phyloP scores from a whole-genome alignment of 2,329 filamentous ascomycete genomes.

The Fonsecaea nubica region DNA sequence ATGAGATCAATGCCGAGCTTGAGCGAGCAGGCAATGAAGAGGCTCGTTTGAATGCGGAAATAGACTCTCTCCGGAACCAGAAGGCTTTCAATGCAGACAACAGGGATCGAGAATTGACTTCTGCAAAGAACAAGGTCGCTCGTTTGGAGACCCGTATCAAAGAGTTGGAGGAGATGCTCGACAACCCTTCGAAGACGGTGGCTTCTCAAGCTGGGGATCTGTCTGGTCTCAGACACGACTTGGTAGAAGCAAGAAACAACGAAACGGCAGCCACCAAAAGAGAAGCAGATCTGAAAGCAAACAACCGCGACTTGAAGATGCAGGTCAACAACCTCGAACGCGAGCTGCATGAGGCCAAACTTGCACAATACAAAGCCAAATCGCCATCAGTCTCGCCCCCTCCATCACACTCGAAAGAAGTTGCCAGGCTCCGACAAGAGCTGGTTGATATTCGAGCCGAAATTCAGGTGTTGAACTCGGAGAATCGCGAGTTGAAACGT shows the following conservation, averaged over 20 bases:
- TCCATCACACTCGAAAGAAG: conserved; percentile 64
- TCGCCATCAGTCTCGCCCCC: conserved; percentile 60
- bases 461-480: conserved; percentile 61
- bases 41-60: conserved; percentile 60
- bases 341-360: conserved; percentile 68
- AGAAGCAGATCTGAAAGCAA: conserved; percentile 69
- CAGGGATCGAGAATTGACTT: conserved; percentile 56
- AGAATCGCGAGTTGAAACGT: conserved; percentile 59
- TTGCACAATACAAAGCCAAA: conserved; percentile 53
- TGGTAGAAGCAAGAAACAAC: conserved; percentile 69
- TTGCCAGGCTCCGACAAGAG: conserved; percentile 66
- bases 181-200: conserved; percentile 58
- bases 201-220: conserved; percentile 56
- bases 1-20: conserved; percentile 69
- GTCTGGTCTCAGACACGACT: conserved; percentile 66
- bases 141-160: conserved; percentile 66
- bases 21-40: conserved; percentile 71
- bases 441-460: conserved; percentile 66
- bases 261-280: conserved; percentile 70
- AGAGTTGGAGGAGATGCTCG: conserved; percentile 60
- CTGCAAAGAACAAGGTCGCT: conserved; percentile 66
- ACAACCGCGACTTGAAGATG: conserved; percentile 67
- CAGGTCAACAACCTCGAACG: conserved; percentile 71
- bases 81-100: conserved; percentile 49
- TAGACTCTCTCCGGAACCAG: conserved; percentile 60